These are phyloP conservation scores for Teunomyces kruisii DNA, from an alignment of 805 yeast genomes.

Conservation along the genomic window DNA sequence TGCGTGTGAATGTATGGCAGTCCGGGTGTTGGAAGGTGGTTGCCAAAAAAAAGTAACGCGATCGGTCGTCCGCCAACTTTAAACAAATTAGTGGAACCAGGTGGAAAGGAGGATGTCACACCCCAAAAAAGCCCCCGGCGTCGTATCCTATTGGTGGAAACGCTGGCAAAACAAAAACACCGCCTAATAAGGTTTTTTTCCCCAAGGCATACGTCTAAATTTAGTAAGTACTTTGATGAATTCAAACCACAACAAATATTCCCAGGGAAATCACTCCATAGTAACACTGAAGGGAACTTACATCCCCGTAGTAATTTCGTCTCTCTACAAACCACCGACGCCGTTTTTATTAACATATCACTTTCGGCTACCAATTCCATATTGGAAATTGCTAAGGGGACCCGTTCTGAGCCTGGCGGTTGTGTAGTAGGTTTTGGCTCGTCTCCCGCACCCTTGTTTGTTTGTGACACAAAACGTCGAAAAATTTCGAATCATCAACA, in stretches of 20 bases:
- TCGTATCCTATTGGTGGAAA: too few species aligned
- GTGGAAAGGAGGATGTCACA: too few species aligned
- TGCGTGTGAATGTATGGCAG: not conserved
- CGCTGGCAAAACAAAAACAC: too few species aligned
- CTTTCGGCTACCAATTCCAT: not conserved
- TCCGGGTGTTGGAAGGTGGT: not conserved
- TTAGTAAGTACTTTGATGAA: not conserved
- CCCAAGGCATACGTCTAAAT: not conserved
- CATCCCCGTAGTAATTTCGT: too few species aligned
- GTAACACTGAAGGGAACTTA: too few species aligned
- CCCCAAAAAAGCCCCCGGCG: too few species aligned
- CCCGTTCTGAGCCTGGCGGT: not conserved
- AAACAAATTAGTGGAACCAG: not conserved
- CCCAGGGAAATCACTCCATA: not conserved
- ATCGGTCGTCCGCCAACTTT: not conserved
- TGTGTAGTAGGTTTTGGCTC: not conserved
- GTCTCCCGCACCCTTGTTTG: not conserved
- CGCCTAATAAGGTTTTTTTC: too few species aligned
- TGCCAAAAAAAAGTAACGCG: not conserved
- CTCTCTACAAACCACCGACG: not conserved
- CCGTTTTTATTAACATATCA: not conserved
- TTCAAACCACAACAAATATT: not conserved
- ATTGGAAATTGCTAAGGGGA: too few species aligned
- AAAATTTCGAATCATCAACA: slow-evolving; percentile 2
- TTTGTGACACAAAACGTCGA: slow-evolving; percentile 4